Conservation (phyloP, 805 yeast species). For the Candida tammaniensis region DNA sequence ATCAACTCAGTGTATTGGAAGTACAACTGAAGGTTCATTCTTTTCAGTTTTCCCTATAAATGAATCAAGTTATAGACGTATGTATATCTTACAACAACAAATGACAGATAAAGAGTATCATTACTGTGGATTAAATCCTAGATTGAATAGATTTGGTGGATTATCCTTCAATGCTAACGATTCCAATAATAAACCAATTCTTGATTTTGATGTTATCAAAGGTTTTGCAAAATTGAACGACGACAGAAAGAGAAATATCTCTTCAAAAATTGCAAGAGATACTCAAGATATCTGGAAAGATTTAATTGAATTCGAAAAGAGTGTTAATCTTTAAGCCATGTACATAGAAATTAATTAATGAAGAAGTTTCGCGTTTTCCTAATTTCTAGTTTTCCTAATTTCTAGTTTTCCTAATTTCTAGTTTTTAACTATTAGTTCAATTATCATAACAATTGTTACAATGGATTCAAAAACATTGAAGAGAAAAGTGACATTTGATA, state of each 20-base stretch:
- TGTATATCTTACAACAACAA: slow-evolving; percentile 86
- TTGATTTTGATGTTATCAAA: slow-evolving; percentile 59
- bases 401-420: background rate
- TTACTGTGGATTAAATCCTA: slow-evolving; percentile 78
- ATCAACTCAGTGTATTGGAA: slow-evolving; percentile 59
- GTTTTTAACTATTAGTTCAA: background rate
- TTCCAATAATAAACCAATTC: slow-evolving; percentile 54
- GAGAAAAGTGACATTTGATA: slow-evolving; percentile 15
- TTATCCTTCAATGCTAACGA: slow-evolving; percentile 32
- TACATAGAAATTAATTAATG: too few species aligned
- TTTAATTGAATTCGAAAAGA: slow-evolving; percentile 53
- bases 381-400: too few species aligned
- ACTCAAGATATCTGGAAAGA: slow-evolving; percentile 67
- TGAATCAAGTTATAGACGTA: slow-evolving; percentile 73
- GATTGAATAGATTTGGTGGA: slow-evolving; percentile 54
- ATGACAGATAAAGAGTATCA: slow-evolving; percentile 73
- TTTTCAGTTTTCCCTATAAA: slow-evolving; percentile 69
- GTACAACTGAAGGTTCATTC: slow-evolving; percentile 76
- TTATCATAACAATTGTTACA: too few species aligned
- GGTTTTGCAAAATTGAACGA: slow-evolving; percentile 54
- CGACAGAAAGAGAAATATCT: slow-evolving; percentile 52
- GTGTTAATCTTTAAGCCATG: slow-evolving; percentile 11
- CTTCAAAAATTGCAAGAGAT: slow-evolving; percentile 55
- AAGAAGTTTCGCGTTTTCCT: too few species aligned
- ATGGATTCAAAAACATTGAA: too few species aligned